Percentiles rank a stretch among this genome's conserved stretches.
Evolutionary conservation across 768 basidiomycete genomes (phyloP).

Genomic region (Leucosporidium yakuticum): DNA sequence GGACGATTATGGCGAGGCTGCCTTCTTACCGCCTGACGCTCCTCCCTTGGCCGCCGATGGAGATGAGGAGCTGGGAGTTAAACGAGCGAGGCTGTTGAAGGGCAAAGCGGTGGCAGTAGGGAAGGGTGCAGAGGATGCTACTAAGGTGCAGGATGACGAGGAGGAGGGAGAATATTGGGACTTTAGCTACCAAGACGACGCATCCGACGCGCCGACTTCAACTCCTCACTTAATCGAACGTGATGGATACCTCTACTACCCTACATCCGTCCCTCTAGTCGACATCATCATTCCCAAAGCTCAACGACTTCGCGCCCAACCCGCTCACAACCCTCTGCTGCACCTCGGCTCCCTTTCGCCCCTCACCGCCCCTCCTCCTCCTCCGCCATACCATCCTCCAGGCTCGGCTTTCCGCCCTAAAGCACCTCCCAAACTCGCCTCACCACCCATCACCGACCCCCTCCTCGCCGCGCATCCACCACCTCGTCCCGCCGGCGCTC

Average conservation of each 20-base stretch:
- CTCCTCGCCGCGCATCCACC: too few species aligned
- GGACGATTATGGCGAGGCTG: not conserved
- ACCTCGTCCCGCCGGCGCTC: too few species aligned
- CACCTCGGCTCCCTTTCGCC: too few species aligned
- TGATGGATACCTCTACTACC: slow-evolving; percentile 11
- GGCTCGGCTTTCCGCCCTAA: too few species aligned
- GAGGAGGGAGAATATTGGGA: not conserved
- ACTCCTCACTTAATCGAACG: not conserved
- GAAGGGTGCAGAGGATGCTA: not conserved
- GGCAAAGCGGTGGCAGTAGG: too few species aligned
- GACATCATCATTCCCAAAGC: not conserved
- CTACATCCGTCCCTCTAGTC: slow-evolving; percentile 1
- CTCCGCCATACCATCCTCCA: too few species aligned
- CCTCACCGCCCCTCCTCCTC: too few species aligned
- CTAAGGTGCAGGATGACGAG: not conserved
- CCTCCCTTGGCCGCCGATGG: not conserved
- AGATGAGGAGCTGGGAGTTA: too few species aligned
- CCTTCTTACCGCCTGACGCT: slow-evolving; percentile 7
- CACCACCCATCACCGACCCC: too few species aligned
- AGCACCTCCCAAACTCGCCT: too few species aligned
- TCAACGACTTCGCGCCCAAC: not conserved
- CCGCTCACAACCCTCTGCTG: not conserved
- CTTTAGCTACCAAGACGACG: not conserved
- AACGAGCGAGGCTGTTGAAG: too few species aligned
- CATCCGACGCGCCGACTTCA: not conserved